Evolutionary conservation across 306 rosid genomes (phyloP).

Genomic region (Castanospermum australe): DNA sequence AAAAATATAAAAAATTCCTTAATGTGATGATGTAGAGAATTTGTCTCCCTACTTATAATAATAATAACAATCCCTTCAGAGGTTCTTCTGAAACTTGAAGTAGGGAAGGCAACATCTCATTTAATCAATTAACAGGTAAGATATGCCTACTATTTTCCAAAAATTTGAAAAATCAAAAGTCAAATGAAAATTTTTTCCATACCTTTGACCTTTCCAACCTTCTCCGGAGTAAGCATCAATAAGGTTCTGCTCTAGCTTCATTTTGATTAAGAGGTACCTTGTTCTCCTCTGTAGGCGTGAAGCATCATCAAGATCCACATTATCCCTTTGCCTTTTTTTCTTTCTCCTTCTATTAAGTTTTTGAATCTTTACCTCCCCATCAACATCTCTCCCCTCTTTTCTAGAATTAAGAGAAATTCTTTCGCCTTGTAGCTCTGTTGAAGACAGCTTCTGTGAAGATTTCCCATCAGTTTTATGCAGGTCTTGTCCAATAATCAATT

Average conservation of each 20-base stretch:
- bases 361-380: constrained; percentile 38
- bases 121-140: background rate
- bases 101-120: background rate
- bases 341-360: constrained; percentile 47
- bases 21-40: background rate
- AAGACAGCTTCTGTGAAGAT: constrained; percentile 41
- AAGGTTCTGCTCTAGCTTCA: constrained; percentile 91
- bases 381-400: constrained; percentile 34
- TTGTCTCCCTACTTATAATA: background rate
- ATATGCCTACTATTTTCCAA: background rate
- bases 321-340: constrained; percentile 46
- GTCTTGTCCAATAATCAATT: constrained; percentile 31
- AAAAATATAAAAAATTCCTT: background rate
- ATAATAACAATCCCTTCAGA: background rate
- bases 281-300: constrained; percentile 78
- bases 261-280: constrained; percentile 79
- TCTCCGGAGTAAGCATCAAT: constrained; percentile 96
- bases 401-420: constrained; percentile 27
- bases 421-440: constrained; percentile 39
- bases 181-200: background rate
- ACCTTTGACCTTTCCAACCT: constrained; percentile 99
- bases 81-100: constrained; percentile 5
- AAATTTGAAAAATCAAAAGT: background rate
- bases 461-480: constrained; percentile 36
- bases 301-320: constrained; percentile 69